Evolutionary conservation across 805 yeast species (phyloP), one percentile per base, ranked within the genome.

Genomic region (Schizosaccharomyces osmophilus): DNA sequence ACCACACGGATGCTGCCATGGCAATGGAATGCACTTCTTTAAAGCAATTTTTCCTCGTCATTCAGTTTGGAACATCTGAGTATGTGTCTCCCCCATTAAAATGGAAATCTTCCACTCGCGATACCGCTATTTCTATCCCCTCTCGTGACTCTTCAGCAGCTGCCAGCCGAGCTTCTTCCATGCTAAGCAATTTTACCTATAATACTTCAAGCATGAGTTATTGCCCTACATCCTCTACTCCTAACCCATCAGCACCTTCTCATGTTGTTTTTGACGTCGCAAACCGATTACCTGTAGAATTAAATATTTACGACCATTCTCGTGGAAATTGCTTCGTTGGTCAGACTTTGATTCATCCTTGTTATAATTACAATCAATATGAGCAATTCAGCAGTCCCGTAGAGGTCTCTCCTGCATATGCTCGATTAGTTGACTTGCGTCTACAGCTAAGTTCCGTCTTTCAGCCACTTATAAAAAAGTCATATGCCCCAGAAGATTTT

Each of bases 401-500:
- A 19, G 51, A 45, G 4, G 51, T 45, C 4, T 45, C 51, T 45
- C 24, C 51, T 24, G 51, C 51, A 15, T 45, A 45, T 24, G 26
- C 22, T 24, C 51, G 8, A 5, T 19, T 45, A 24, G 51, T 45
- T 45, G 51, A 45, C 26, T 24, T 45, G 22, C 51, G 51, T 45
- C 5, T 45, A 8, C 13, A n/a, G 22, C 24, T 45, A n/a, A 45
- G 26, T 45, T 19, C 51, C 26, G 51, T 45, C 13, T 45, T 45
- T 24, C 51, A 45, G 51, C 51, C 51, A 11, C 51, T 45, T 5
- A 45, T 8, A 1, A 22, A 51, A 29, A 22, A 51, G 31, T 51
- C 57, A 17, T 86, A 84, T 69, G 95, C 96, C 0, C 98, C 98
- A 4, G 84, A 83, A 60, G 97, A 93, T 73, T 93, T 93, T 72